These are phyloP conservation scores for Agrocybe pediades DNA, from an alignment of 768 basidiomycete genomes.

Conservation along the genomic window DNA sequence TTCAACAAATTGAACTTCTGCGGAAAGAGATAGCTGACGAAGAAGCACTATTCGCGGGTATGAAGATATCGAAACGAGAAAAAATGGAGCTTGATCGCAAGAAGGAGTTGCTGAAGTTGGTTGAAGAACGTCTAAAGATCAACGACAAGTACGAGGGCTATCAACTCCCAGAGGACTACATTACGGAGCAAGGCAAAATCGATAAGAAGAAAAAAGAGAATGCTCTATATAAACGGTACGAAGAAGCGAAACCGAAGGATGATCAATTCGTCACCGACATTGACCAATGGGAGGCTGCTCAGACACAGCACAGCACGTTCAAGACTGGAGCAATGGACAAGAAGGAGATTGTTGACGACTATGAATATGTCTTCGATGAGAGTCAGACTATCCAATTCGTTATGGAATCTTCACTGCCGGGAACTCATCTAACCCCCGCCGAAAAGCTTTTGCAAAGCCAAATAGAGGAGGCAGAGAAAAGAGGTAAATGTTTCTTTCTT, in stretches of 20 bases:
- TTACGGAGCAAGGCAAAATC: constrained; percentile 98
- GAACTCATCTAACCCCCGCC: constrained; percentile 75
- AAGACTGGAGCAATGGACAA: constrained; percentile 93
- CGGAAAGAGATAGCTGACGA: constrained; percentile 94
- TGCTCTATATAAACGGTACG: constrained; percentile 91
- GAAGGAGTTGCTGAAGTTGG: constrained; percentile 88
- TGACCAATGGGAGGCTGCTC: constrained; percentile 96
- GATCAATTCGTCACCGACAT: constrained; percentile 96
- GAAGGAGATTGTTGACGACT: constrained; percentile 75
- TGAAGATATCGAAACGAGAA: constrained; percentile 88
- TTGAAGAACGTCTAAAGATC: constrained; percentile 92
- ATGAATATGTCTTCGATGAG: constrained; percentile 99
- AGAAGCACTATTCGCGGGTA: constrained; percentile 85
- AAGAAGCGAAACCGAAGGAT: constrained; percentile 89
- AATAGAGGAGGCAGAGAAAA: constrained; percentile 89
- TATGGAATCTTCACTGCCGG: constrained; percentile 76
- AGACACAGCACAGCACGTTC: constrained; percentile 88
- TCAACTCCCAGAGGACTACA: constrained; percentile 94
- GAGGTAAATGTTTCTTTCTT: constrained; percentile 51
- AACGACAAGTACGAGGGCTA: constrained; percentile 97
- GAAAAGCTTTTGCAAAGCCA: constrained; percentile 85
- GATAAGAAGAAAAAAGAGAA: constrained; percentile 95
- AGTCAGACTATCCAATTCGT: constrained; percentile 96
- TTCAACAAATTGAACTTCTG: constrained; percentile 92
- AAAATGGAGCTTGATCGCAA: constrained; percentile 81